Conservation (phyloP, 2,329 filamentous ascomycete genomes). For the Penicillium rolfsii region DNA sequence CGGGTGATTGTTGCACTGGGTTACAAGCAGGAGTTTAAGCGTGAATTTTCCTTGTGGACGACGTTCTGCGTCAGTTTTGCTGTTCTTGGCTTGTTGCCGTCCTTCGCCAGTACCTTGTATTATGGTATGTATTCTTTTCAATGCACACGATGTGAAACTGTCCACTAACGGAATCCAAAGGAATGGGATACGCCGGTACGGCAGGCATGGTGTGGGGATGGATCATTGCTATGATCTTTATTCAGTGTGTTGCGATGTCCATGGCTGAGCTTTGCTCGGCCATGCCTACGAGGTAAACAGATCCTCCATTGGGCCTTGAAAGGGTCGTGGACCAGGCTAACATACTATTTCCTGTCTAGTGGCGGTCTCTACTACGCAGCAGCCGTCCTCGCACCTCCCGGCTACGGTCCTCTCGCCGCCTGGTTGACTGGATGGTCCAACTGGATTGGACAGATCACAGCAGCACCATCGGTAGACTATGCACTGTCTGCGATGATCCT, state of each 20-base stretch:
- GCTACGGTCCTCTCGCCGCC: conserved; percentile 67
- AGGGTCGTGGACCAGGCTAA: neutral
- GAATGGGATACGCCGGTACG: conserved; percentile 59
- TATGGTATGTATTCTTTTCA: conserved; percentile 58
- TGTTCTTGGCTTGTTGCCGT: conserved; percentile 70
- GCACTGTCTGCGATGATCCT: conserved; percentile 71
- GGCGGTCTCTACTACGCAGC: conserved; percentile 75
- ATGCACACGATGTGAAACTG: neutral
- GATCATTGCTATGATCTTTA: conserved; percentile 72
- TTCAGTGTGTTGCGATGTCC: conserved; percentile 69
- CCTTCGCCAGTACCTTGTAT: conserved; percentile 70
- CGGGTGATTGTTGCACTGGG: conserved; percentile 48
- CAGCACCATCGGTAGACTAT: conserved; percentile 69
- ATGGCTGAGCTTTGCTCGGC: conserved; percentile 74
- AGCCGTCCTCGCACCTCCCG: conserved; percentile 69
- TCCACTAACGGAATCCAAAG: conserved; percentile 26
- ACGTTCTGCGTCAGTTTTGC: conserved; percentile 76
- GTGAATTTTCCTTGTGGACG: conserved; percentile 74
- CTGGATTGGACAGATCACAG: conserved; percentile 69
- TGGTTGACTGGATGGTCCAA: conserved; percentile 74
- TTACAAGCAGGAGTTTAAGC: conserved; percentile 66
- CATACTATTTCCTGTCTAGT: conserved; percentile 31
- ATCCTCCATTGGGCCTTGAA: neutral
- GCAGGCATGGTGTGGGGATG: conserved; percentile 76
- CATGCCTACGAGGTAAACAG: conserved; percentile 65